phyloP scores from a whole-genome alignment of 2,329 filamentous ascomycete species.

The Diaporthe citriasiana region DNA sequence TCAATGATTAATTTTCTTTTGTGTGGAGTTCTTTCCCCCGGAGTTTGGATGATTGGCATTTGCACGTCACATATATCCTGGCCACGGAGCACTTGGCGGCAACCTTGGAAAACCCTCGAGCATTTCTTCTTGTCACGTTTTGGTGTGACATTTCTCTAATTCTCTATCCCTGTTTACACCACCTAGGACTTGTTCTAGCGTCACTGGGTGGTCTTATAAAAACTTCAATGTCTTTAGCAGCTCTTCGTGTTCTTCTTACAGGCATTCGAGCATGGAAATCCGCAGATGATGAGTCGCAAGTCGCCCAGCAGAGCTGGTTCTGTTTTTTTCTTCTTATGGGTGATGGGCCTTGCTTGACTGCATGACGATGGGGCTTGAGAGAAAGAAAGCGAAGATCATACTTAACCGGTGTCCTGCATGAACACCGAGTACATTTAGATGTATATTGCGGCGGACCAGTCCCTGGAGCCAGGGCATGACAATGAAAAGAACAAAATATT shows the following conservation, averaged over 20 bases:
- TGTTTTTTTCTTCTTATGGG: slow-evolving; percentile 4
- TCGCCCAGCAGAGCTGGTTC: slow-evolving; percentile 30
- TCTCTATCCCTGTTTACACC: slow-evolving; percentile 7
- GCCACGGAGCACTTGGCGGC: neutral
- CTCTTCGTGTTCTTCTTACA: neutral
- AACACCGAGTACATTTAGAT: slow-evolving; percentile 25
- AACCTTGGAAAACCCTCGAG: neutral
- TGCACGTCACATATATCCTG: slow-evolving; percentile 32
- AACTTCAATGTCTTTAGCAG: neutral
- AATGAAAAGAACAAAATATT: slow-evolving; percentile 13
- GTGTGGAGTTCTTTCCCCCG: slow-evolving; percentile 15
- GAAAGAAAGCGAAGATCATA: slow-evolving; percentile 14
- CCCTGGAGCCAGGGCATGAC: neutral
- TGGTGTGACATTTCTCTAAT: slow-evolving; percentile 11
- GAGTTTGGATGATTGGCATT: slow-evolving; percentile 35
- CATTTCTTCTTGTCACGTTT: slow-evolving; percentile 7
- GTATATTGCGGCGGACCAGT: slow-evolving; percentile 9
- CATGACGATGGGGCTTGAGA: slow-evolving; percentile 5
- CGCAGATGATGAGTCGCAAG: neutral
- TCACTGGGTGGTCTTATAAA: slow-evolving; percentile 1
- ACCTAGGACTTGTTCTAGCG: slow-evolving; percentile 12
- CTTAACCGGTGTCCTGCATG: neutral
- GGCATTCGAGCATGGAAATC: neutral
- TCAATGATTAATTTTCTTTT: slow-evolving; percentile 3
- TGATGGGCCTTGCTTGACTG: slow-evolving; percentile 7